Conservation (phyloP, 2,329 filamentous ascomycete genomes). For the Epichloe gansuensis region DNA sequence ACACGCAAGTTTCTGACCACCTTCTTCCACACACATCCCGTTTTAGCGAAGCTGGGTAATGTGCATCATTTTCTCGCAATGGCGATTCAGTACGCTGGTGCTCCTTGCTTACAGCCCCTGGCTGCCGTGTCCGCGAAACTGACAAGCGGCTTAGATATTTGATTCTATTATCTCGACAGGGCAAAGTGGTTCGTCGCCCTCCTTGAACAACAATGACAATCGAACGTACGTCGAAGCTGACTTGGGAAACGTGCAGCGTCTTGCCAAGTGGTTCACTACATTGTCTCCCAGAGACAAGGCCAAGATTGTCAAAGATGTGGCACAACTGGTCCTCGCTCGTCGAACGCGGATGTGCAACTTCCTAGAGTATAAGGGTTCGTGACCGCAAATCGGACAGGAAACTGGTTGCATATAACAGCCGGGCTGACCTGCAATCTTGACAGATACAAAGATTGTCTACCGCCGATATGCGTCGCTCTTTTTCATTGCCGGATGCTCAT, state of each 20-base stretch:
- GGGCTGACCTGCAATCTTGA: neutral
- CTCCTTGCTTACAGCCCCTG: constrained; percentile 3
- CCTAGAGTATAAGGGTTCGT: constrained; percentile 89
- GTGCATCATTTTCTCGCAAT: constrained; percentile 18
- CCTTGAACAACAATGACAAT: constrained; percentile 2
- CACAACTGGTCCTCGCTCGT: constrained; percentile 88
- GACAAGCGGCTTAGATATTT: constrained; percentile 56
- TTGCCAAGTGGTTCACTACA: constrained; percentile 99
- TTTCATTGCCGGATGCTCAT: constrained; percentile 95
- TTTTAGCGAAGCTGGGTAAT: constrained; percentile 9
- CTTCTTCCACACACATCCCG: constrained; percentile 2
- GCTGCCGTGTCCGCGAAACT: constrained; percentile 7
- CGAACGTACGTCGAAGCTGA: constrained; percentile 4
- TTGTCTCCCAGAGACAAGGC: constrained; percentile 96
- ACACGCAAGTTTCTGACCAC: neutral
- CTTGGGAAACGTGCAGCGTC: constrained; percentile 46
- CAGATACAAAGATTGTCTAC: constrained; percentile 97
- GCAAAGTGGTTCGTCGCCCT: constrained; percentile 79
- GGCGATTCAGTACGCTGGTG: constrained; percentile 30
- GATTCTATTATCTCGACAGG: constrained; percentile 93
- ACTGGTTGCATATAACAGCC: neutral
- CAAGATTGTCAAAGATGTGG: constrained; percentile 99
- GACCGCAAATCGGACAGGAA: neutral
- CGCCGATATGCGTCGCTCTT: constrained; percentile 97
- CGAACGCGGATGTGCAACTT: constrained; percentile 99